These are phyloP conservation scores for Termitomyces sp. DNA, from an alignment of 768 basidiomycete genomes.

Conservation along the genomic window DNA sequence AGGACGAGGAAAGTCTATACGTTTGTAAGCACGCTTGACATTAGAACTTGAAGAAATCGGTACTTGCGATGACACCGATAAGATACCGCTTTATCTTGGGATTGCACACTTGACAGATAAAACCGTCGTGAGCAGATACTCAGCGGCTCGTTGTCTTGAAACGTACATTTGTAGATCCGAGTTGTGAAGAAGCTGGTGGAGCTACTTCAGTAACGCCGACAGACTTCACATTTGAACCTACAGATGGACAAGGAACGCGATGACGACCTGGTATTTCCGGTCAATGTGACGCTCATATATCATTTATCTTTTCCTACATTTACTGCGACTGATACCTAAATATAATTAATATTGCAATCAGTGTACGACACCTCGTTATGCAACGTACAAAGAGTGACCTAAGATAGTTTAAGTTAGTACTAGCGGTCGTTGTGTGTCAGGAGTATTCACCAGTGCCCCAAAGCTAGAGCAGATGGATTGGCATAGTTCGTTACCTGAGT, in stretches of 20 bases:
- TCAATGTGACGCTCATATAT: not conserved
- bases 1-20: conserved; percentile 21
- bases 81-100: conserved; percentile 27
- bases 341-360: not conserved
- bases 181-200: conserved; percentile 26
- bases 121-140: not conserved
- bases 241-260: conserved; percentile 28
- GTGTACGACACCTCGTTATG: not conserved
- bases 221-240: conserved; percentile 7
- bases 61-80: conserved; percentile 23
- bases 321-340: conserved; percentile 22
- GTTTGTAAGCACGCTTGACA: not conserved
- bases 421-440: not conserved
- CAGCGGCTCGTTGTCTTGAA: not conserved
- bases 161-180: conserved; percentile 27
- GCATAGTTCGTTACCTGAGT: conserved; percentile 31
- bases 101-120: conserved; percentile 24
- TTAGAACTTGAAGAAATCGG: not conserved
- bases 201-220: not conserved
- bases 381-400: conserved; percentile 32
- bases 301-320: conserved; percentile 14
- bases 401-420: not conserved
- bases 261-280: conserved; percentile 14
- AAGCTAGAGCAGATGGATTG: conserved; percentile 26
- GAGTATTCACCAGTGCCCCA: conserved; percentile 30